Percentiles rank a stretch among this genome's conserved stretches.
These are phyloP conservation scores for Straminergon stramineum DNA, from an alignment of 225 moss, liverwort and hornwort genomes.

Conservation along the genomic window DNA sequence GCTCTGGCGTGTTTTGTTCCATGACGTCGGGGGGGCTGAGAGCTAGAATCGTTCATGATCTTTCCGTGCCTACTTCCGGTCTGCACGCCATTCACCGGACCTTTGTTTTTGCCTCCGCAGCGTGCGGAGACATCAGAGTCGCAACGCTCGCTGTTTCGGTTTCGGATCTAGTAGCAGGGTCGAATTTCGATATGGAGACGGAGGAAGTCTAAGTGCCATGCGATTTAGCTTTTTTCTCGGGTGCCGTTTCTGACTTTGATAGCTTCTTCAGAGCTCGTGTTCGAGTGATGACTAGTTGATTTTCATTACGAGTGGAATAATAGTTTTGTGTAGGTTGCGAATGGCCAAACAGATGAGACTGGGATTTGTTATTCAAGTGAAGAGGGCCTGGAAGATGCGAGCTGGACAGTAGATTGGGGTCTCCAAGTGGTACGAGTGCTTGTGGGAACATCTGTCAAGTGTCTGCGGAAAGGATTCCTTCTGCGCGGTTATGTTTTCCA, in stretches of 20 bases:
- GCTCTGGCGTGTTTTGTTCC: not conserved
- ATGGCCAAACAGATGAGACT: constrained; percentile 17
- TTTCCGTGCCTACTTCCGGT: constrained; percentile 37
- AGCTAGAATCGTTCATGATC: constrained; percentile 42
- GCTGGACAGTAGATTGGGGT: constrained; percentile 9
- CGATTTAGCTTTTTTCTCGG: not conserved
- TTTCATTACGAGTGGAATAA: not conserved
- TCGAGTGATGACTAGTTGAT: not conserved
- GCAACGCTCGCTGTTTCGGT: not conserved
- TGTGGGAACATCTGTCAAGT: not conserved
- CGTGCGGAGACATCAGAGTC: constrained; percentile 25
- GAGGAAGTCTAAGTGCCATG: constrained; percentile 25
- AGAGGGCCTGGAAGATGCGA: constrained; percentile 16
- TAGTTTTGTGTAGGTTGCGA: not conserved
- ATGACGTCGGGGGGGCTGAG: constrained; percentile 4
- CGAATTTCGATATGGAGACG: constrained; percentile 40
- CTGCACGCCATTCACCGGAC: constrained; percentile 24
- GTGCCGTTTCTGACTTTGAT: not conserved
- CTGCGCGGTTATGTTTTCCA: not conserved
- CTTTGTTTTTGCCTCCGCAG: constrained; percentile 40
- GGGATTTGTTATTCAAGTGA: constrained; percentile 11
- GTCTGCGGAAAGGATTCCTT: not conserved
- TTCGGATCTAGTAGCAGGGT: not conserved
- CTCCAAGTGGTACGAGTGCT: not conserved
- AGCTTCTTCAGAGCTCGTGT: too few species aligned